A percentile compares a stretch with the other conserved stretches of the same genome.
Evolutionary conservation across 2,329 filamentous ascomycete species (phyloP).

Genomic region (Aspergillus ustus): DNA sequence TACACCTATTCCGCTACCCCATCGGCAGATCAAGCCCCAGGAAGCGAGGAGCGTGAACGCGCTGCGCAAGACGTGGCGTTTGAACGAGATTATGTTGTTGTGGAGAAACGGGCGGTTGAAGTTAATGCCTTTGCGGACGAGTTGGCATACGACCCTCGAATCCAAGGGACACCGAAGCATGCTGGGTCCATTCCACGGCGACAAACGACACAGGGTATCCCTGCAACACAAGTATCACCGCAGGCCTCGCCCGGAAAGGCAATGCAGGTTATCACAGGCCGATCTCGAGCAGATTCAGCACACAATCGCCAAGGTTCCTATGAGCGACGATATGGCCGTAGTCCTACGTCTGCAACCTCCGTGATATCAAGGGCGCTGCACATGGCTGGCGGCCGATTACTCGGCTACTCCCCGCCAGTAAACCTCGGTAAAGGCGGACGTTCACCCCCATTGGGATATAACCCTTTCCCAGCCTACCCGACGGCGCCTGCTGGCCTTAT

Average conservation of each 20-base stretch:
- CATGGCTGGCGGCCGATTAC: constrained; percentile 74
- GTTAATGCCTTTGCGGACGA: constrained; percentile 98
- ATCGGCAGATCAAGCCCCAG: constrained; percentile 44
- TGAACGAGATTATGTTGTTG: constrained; percentile 91
- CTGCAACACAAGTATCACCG: constrained; percentile 72
- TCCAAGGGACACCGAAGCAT: constrained; percentile 59
- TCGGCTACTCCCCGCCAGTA: constrained; percentile 56
- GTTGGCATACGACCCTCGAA: constrained; percentile 78
- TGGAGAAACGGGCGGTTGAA: constrained; percentile 93
- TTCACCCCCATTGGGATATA: constrained; percentile 55
- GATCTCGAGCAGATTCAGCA: constrained; percentile 60
- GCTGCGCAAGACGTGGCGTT: constrained; percentile 86
- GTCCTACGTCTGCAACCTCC: constrained; percentile 78
- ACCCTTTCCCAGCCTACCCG: constrained; percentile 83
- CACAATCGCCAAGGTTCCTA: constrained; percentile 81
- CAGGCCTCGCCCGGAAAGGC: constrained; percentile 70
- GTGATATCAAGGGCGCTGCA: constrained; percentile 95
- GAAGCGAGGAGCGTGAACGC: constrained; percentile 58
- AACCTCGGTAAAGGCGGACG: constrained; percentile 50
- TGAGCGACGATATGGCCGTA: constrained; percentile 75
- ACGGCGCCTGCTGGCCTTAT: constrained; percentile 72
- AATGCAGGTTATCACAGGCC: constrained; percentile 73
- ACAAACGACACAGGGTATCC: constrained; percentile 75
- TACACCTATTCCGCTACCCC: constrained; percentile 52
- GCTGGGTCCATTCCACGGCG: constrained; percentile 71